phyloP scores from a whole-genome alignment of 257 asterid species.

The Penstemon eatonii region DNA sequence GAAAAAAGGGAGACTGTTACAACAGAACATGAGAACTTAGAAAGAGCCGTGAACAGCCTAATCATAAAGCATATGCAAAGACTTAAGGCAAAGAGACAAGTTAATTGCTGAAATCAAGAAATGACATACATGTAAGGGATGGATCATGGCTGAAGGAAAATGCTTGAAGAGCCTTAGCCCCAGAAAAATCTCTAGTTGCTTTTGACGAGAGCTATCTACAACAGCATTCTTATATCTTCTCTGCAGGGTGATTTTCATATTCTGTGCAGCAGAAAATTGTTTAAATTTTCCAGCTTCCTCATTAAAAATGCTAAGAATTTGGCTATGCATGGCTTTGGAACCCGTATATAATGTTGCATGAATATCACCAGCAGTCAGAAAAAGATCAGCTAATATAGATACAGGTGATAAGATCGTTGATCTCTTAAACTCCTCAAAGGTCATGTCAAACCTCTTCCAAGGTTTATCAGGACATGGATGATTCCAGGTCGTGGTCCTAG shows the following conservation, averaged over 20 bases:
- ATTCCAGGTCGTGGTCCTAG: slow-evolving; percentile 95
- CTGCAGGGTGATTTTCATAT: slow-evolving; percentile 89
- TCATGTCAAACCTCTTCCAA: slow-evolving; percentile 98
- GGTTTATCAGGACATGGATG: slow-evolving; percentile 99
- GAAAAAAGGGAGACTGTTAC: background rate
- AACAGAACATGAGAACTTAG: slow-evolving; percentile 8
- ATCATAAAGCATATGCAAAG: slow-evolving; percentile 25
- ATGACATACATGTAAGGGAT: slow-evolving; percentile 75
- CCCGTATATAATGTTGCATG: slow-evolving; percentile 96
- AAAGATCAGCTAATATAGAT: slow-evolving; percentile 83
- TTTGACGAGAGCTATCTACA: slow-evolving; percentile 97
- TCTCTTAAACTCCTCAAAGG: slow-evolving; percentile 95
- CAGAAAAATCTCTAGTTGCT: slow-evolving; percentile 90
- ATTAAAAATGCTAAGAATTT: slow-evolving; percentile 93
- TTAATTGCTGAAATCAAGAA: slow-evolving; percentile 26
- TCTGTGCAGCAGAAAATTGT: slow-evolving; percentile 98
- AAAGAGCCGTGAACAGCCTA: slow-evolving; percentile 17
- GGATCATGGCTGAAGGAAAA: slow-evolving; percentile 74
- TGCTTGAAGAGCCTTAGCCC: slow-evolving; percentile 93
- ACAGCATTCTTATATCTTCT: slow-evolving; percentile 95
- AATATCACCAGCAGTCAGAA: slow-evolving; percentile 88
- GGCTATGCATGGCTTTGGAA: slow-evolving; percentile 99
- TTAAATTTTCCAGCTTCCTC: slow-evolving; percentile 95
- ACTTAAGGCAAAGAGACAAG: slow-evolving; percentile 15
- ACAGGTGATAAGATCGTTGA: slow-evolving; percentile 89